A percentile compares a stretch with the other conserved stretches of the same genome.
Evolutionary conservation across 1,284 basidiomycete genomes (phyloP).

Genomic region (Pulveroboletus sp.): DNA sequence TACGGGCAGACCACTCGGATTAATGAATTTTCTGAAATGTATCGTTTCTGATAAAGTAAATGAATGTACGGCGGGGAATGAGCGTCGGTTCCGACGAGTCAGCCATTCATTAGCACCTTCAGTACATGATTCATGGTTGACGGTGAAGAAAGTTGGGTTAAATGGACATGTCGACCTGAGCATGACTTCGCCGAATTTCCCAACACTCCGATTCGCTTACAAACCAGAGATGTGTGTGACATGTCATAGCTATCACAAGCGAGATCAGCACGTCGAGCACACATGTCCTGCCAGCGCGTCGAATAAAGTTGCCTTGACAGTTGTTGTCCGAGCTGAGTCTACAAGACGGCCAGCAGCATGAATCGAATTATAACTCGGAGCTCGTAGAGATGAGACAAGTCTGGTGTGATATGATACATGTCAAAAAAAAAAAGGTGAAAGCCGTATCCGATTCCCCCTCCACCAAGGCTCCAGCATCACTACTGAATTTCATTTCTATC

Average conservation of each 20-base stretch:
- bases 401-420: background rate
- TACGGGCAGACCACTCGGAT: background rate
- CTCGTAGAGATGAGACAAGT: background rate
- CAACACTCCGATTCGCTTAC: too few relatives aligned
- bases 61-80: background rate
- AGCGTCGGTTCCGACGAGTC: background rate
- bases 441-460: too few relatives aligned
- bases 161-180: too few relatives aligned
- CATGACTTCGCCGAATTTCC: too few relatives aligned
- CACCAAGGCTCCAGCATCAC: too few relatives aligned
- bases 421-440: too few relatives aligned
- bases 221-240: too few relatives aligned
- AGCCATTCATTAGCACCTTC: background rate
- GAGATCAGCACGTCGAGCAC: background rate
- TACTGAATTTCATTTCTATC: too few relatives aligned
- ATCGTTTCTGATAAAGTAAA: background rate
- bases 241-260: too few relatives aligned
- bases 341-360: background rate
- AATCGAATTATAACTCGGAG: background rate
- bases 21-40: background rate
- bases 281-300: too few relatives aligned
- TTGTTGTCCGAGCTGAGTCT: too few relatives aligned
- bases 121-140: background rate
- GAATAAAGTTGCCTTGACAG: too few relatives aligned
- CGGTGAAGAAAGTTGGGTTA: background rate